Percentiles rank a stretch among this genome's conserved stretches.
phyloP scores from a whole-genome alignment of 306 rosid genomes.

The Hippophae rhamnoides region DNA sequence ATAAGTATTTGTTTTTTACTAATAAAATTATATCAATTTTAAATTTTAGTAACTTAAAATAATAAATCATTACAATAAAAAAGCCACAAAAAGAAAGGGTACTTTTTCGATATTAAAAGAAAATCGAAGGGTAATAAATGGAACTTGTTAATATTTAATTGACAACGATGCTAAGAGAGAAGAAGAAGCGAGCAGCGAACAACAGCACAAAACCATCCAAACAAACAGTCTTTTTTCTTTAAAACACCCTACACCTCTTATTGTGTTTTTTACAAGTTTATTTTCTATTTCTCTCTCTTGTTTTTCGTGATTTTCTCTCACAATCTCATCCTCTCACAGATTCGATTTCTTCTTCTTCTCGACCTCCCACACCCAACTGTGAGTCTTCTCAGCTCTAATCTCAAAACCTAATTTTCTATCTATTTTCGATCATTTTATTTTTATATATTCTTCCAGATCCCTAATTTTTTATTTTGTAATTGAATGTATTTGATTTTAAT shows the following conservation, averaged over 20 bases:
- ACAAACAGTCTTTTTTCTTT: constrained; percentile 11
- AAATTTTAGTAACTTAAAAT: no score
- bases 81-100: no score
- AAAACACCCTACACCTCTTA: constrained; percentile 20
- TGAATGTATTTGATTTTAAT: background rate
- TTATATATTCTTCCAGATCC: constrained; percentile 41
- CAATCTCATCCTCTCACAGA: constrained; percentile 58
- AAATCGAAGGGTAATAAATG: no score
- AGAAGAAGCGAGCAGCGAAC: no score
- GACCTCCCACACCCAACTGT: constrained; percentile 59
- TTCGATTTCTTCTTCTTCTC: constrained; percentile 30
- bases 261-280: constrained; percentile 39
- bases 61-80: no score
- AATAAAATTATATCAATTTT: no score
- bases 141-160: no score
- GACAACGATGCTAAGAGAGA: no score
- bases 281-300: constrained; percentile 10
- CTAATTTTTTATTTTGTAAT: constrained; percentile 11
- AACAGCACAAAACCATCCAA: no score
- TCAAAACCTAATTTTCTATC: constrained; percentile 12
- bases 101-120: no score
- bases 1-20: no score
- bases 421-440: constrained; percentile 13
- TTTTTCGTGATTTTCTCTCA: constrained; percentile 37
- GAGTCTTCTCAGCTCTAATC: constrained; percentile 35